Base-by-base conservation (phyloP, 1,284 basidiomycete genomes). In the Fomitopsis schrenkii region DNA sequence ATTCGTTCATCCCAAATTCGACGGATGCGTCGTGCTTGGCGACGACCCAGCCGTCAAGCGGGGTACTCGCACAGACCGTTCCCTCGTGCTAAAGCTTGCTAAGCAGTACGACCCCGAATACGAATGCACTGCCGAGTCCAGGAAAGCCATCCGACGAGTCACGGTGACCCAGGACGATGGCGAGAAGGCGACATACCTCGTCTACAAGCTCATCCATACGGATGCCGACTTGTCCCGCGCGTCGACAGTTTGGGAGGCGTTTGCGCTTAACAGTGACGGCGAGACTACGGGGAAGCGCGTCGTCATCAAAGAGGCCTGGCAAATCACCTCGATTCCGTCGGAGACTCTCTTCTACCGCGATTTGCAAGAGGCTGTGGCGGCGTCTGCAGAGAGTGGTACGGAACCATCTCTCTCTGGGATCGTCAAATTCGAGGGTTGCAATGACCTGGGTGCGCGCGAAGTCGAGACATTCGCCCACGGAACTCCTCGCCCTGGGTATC, bases 1-100 rank as follows among this genome's bases (percentile, higher is more conserved):
- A 5, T 63, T 66, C 44, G 58, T 62, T 3, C 50, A 67, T 40
- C 66, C 66, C 1, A 14, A 22, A 9, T 40, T 48, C 50, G 55
- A 58, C 5, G 58, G 54, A 17, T 45, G 53, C 15, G 7, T 59
- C 1, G 44, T 63, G 17, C 57, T 63, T 33, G 66, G 64, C 15
- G 33, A 28, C n/a, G 66, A 67, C 33, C 59, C 62, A 2, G 59
- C 63, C 8, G 12, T 38, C 8, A 19, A 1, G 30, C 58, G 2
- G 4, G 35, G 50, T 19, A 54, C 60, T 6, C 61, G 55, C 2
- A 63, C 62, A 17, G 48, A 56, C 0, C 17, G 44, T 17, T 5
- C 22, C 19, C 14, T 17, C 7, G 44, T 26, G 41, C 19, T 19
- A 26, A 22, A 22, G 22, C 30, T 41, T 38, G 52, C 22, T 15